These are phyloP conservation scores for Solanum ossicruentum DNA, from an alignment of 257 asterid species.

Conservation along the genomic window DNA sequence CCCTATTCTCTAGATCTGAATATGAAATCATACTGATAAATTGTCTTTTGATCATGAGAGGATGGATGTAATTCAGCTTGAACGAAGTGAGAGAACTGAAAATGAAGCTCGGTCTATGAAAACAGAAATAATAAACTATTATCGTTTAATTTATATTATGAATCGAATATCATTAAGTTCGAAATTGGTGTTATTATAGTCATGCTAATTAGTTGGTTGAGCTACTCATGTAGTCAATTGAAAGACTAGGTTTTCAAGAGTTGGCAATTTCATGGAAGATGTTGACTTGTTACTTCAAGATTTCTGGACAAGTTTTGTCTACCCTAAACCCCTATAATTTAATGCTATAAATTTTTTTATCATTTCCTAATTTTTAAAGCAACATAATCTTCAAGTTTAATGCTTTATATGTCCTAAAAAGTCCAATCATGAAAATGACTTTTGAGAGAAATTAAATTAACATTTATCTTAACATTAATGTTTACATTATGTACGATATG, in stretches of 20 bases:
- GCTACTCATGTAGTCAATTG: background rate
- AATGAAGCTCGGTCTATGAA: too few relatives aligned
- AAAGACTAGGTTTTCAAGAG: background rate
- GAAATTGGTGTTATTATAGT: background rate
- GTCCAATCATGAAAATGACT: background rate
- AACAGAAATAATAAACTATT: too few relatives aligned
- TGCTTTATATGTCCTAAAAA: background rate
- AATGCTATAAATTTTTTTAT: background rate
- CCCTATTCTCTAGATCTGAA: rapidly evolving
- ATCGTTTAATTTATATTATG: too few relatives aligned
- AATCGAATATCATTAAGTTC: too few relatives aligned
- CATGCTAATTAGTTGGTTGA: background rate
- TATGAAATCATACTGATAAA: background rate
- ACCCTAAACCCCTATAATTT: background rate
- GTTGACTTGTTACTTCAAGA: background rate
- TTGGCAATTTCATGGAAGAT: background rate
- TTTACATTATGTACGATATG: background rate
- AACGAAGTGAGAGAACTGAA: too few relatives aligned
- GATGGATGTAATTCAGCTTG: too few relatives aligned
- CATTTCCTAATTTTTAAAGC: background rate
- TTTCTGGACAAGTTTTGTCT: background rate
- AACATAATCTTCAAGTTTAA: background rate
- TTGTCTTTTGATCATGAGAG: too few relatives aligned
- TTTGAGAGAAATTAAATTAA: too few relatives aligned
- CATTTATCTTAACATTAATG: too few relatives aligned